These are phyloP conservation scores for Thuja plicata DNA, from an alignment of 83 land plant genomes.

Conservation along the genomic window DNA sequence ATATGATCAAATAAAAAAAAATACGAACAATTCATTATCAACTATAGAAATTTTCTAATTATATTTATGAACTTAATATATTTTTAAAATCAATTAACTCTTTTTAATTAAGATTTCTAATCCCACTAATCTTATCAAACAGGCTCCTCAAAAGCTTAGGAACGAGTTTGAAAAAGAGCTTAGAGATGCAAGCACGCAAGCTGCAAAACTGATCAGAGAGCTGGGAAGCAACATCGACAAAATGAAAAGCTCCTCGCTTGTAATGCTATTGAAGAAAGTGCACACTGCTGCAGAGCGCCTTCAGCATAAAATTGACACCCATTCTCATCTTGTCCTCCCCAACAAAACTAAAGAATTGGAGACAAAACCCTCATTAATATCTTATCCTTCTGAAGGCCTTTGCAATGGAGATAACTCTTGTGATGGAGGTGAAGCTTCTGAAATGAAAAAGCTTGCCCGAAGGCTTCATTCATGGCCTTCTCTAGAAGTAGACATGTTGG, in stretches of 20 bases:
- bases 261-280: slow-evolving; percentile 25
- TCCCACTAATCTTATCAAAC: background rate
- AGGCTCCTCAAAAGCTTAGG: slow-evolving; percentile 59
- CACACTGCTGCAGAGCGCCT: slow-evolving; percentile 43
- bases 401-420: background rate
- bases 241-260: slow-evolving; percentile 34
- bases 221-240: slow-evolving; percentile 40
- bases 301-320: slow-evolving; percentile 40
- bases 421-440: slow-evolving; percentile 17
- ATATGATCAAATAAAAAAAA: no score
- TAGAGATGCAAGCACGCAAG: slow-evolving; percentile 41
- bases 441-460: slow-evolving; percentile 36
- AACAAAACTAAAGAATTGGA: background rate
- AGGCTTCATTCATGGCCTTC: slow-evolving; percentile 62
- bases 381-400: background rate
- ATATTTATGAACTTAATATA: no score
- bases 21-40: no score
- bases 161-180: slow-evolving; percentile 45
- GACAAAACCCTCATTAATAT: background rate
- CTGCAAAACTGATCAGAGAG: slow-evolving; percentile 49
- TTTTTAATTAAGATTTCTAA: background rate
- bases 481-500: slow-evolving; percentile 23
- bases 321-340: slow-evolving; percentile 46
- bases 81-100: background rate
- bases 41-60: no score